Evolutionary conservation across 495 filamentous ascomycete genomes (phyloP).

Genomic region (Mycothermus thermophilus): DNA sequence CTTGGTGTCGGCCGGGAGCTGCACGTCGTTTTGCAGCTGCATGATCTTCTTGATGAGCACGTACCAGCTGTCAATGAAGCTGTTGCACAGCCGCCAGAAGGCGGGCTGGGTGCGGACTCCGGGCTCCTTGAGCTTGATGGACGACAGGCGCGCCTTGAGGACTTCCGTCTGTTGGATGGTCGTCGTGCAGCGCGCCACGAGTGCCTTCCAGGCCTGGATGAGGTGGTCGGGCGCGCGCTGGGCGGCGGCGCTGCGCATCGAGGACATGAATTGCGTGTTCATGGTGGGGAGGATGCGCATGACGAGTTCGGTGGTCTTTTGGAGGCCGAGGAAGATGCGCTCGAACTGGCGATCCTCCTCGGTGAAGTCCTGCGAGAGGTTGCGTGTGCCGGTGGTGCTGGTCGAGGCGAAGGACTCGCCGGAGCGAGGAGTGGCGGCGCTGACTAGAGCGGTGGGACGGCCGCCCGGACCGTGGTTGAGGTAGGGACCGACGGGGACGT

Average conservation of each 20-base stretch:
- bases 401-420: slow-evolving; percentile 61
- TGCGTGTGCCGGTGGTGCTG: slow-evolving; percentile 28
- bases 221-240: slow-evolving; percentile 33
- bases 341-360: slow-evolving; percentile 72
- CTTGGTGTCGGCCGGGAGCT: slow-evolving; percentile 53
- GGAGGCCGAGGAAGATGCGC: slow-evolving; percentile 59
- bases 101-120: slow-evolving; percentile 58
- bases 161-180: slow-evolving; percentile 51
- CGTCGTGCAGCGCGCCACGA: slow-evolving; percentile 50
- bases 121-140: slow-evolving; percentile 72
- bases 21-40: slow-evolving; percentile 44
- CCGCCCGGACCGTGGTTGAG: slow-evolving; percentile 31
- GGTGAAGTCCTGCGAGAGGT: slow-evolving; percentile 41
- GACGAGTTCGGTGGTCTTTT: slow-evolving; percentile 50
- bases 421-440: slow-evolving; percentile 56
- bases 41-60: slow-evolving; percentile 59
- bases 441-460: slow-evolving; percentile 26
- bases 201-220: slow-evolving; percentile 53
- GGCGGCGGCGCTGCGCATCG: slow-evolving; percentile 29
- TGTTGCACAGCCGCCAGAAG: slow-evolving; percentile 72
- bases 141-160: slow-evolving; percentile 56
- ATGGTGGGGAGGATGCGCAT: slow-evolving; percentile 52
- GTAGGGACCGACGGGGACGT: slow-evolving; percentile 28
- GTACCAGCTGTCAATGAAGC: slow-evolving; percentile 62
- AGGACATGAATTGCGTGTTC: slow-evolving; percentile 44